Percentiles rank a stretch among this genome's conserved stretches.
phyloP scores from a whole-genome alignment of 2,329 filamentous ascomycete genomes.

The Nothomitra cinnamomea region DNA sequence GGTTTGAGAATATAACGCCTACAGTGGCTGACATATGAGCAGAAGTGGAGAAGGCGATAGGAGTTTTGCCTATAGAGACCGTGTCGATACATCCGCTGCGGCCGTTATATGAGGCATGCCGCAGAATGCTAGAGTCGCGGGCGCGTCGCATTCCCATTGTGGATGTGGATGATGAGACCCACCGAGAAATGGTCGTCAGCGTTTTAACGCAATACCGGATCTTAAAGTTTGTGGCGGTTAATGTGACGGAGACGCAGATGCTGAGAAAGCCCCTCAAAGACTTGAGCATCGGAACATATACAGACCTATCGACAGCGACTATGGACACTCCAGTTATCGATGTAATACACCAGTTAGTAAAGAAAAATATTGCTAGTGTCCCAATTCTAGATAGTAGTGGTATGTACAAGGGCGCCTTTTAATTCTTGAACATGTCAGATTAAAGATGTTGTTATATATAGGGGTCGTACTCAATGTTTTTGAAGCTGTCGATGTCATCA shows the following conservation, averaged over 20 bases:
- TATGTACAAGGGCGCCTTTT: conserved; percentile 15
- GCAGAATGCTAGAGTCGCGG: conserved; percentile 82
- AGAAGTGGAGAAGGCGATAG: conserved; percentile 94
- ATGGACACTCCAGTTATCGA: conserved; percentile 90
- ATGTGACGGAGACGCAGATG: conserved; percentile 73
- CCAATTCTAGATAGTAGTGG: conserved; percentile 72
- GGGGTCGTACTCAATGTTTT: conserved; percentile 82
- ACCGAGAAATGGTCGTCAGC: conserved; percentile 80
- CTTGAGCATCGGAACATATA: conserved; percentile 71
- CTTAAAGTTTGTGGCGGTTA: conserved; percentile 95
- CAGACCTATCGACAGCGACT: conserved; percentile 58
- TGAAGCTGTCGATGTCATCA: conserved; percentile 92
- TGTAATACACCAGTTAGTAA: conserved; percentile 84
- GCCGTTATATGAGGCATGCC: conserved; percentile 87
- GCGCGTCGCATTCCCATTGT: conserved; percentile 87
- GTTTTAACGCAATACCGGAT: conserved; percentile 98
- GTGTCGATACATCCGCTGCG: conserved; percentile 85
- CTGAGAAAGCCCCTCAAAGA: conserved; percentile 77
- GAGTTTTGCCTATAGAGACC: conserved; percentile 79
- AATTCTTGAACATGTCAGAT: neutral
- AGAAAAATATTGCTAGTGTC: conserved; percentile 84
- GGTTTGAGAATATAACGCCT: conserved; percentile 7
- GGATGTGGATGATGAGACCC: conserved; percentile 86
- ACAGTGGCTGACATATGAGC: conserved; percentile 5
- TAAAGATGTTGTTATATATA: conserved; percentile 14